Percentiles rank a stretch among this genome's conserved stretches.
Evolutionary conservation across 2,329 filamentous ascomycete genomes (phyloP).

Genomic region (Apiospora marii): DNA sequence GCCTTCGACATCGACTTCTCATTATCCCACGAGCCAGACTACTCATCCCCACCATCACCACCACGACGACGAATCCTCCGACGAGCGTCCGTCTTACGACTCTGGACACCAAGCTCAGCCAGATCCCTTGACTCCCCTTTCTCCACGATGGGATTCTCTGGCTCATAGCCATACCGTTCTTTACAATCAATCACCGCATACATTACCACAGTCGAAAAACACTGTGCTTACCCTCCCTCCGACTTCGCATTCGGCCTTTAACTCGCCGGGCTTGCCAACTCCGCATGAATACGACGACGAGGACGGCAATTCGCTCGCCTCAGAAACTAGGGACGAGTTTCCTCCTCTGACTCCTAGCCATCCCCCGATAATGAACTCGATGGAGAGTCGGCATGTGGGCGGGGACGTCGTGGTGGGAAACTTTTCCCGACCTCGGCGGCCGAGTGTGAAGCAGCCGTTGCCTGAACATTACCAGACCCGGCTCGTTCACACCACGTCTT

Average conservation of each 20-base stretch:
- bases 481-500: constrained; percentile 36
- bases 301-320: constrained; percentile 19
- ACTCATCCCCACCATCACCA: neutral
- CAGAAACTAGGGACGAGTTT: constrained; percentile 38
- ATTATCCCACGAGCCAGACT: neutral
- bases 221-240: constrained; percentile 5
- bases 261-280: constrained; percentile 30
- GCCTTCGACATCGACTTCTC: constrained; percentile 18
- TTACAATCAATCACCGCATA: constrained; percentile 37
- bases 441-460: constrained; percentile 56
- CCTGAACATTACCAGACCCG: constrained; percentile 45
- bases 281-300: constrained; percentile 23
- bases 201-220: constrained; percentile 36
- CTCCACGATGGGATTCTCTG: constrained; percentile 57
- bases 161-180: constrained; percentile 36
- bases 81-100: constrained; percentile 27
- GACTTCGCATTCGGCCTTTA: constrained; percentile 28
- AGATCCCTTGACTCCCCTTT: constrained; percentile 43
- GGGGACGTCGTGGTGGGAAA: constrained; percentile 56
- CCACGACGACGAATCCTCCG: neutral
- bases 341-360: constrained; percentile 31
- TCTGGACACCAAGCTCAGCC: constrained; percentile 41
- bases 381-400: constrained; percentile 41
- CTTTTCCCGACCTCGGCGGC: constrained; percentile 66
- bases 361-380: constrained; percentile 37